phyloP scores from a whole-genome alignment of 768 basidiomycete species.

The Mycena galericulata region DNA sequence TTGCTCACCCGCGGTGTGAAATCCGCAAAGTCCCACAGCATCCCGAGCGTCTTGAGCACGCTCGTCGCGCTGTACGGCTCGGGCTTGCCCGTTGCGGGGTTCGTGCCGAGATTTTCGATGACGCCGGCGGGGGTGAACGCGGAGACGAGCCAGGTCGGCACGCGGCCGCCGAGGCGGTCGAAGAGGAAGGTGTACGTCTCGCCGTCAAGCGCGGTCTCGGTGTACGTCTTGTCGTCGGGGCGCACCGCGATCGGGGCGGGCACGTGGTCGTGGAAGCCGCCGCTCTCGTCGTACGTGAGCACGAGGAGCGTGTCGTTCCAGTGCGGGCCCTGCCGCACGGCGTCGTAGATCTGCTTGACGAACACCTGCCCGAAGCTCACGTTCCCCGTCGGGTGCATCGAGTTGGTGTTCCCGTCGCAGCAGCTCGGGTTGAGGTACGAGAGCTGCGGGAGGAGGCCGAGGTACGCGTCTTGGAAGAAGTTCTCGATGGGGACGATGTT shows the following conservation, averaged over 20 bases:
- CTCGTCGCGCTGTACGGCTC: conserved; percentile 37
- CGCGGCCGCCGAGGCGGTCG: conserved; percentile 44
- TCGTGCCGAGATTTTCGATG: conserved; percentile 41
- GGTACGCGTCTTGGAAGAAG: conserved; percentile 44
- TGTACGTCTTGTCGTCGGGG: conserved; percentile 44
- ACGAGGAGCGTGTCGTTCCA: conserved; percentile 46
- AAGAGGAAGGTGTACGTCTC: conserved; percentile 41
- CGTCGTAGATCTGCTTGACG: conserved; percentile 47
- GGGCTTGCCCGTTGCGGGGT: conserved; percentile 32
- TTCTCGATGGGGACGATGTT: conserved; percentile 41
- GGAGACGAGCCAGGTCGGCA: conserved; percentile 44
- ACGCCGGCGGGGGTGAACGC: conserved; percentile 38
- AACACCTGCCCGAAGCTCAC: conserved; percentile 44
- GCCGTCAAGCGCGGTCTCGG: conserved; percentile 41
- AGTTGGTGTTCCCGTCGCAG: conserved; percentile 36
- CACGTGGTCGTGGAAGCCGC: conserved; percentile 50
- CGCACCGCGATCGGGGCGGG: conserved; percentile 43
- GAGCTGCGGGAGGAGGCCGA: conserved; percentile 42
- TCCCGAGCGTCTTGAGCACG: conserved; percentile 37
- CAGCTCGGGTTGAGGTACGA: conserved; percentile 44
- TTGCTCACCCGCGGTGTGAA: conserved; percentile 35
- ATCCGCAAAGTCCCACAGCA: conserved; percentile 36
- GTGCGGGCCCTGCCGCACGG: conserved; percentile 43
- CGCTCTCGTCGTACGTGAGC: conserved; percentile 47
- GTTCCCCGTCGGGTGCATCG: conserved; percentile 42